Base-by-base conservation (phyloP, 2,329 filamentous ascomycete genomes). In the Xylariaceae sp. region DNA sequence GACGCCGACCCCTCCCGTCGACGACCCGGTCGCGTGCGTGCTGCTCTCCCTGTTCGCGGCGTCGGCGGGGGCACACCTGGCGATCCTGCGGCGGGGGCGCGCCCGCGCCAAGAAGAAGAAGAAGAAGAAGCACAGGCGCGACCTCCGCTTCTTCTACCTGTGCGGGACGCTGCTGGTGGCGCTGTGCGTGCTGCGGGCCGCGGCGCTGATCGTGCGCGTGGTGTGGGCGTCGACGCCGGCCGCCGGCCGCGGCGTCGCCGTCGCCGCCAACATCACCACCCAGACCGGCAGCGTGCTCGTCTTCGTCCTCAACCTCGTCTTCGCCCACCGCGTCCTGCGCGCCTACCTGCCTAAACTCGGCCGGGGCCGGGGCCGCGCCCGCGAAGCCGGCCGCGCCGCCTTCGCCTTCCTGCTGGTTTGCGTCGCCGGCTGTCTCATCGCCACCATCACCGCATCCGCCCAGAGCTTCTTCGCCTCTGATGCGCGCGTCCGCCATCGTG, bases 261-360 rank as follows among this genome's bases (percentile, higher is more conserved):
- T 86, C 57, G 85, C 87, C 7, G 84, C 89, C 2, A 79, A 79
- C 61, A 82, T 95, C 67, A 86, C 95, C 65, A 83, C 90, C 54
- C 84, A 86, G 44, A 87, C 89, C 0, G 91, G 90, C 42, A 85
- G 92, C 16, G 70, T 96, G 32, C 73, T 96, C 7, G 76, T 96
- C 21, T 93, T 90, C 72, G 75, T 93, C 65, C 77, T 91, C 73
- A 95, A 96, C 74, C 74, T 96, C 42, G 75, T 95, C 66, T 90
- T 93, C 68, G 75, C 87, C 0, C 89, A 91, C 73, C 86, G 91
- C 44, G 80, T 96, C 21, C 73, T 95, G 18, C 83, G 91, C 51
- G 88, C 89, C 3, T 83, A 85, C 44, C 89, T n/a, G n/a, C n/a
- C n/a, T n/a, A n/a, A n/a, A 93, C 67, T 90, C 90, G 0, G 68